These are phyloP conservation scores for Pythium oligandrum DNA, from an alignment of 352 stramenopile species.

Conservation along the genomic window DNA sequence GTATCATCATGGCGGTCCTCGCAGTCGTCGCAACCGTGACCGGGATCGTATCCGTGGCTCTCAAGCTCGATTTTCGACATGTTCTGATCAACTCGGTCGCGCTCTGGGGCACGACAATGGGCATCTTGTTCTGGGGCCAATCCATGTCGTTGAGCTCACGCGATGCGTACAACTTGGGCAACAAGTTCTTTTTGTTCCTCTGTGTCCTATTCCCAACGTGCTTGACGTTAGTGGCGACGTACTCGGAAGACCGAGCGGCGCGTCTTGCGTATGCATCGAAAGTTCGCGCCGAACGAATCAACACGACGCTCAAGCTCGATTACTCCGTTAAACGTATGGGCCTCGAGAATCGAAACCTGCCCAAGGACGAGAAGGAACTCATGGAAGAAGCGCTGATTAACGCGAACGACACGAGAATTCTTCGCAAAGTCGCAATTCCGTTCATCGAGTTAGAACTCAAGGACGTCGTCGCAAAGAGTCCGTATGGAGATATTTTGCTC, in stretches of 20 bases:
- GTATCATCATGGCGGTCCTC: constrained; percentile 59
- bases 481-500: constrained; percentile 57
- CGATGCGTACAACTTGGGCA: constrained; percentile 32
- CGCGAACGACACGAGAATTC: constrained; percentile 42
- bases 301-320: constrained; percentile 77
- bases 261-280: constrained; percentile 72
- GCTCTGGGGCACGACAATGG: constrained; percentile 56
- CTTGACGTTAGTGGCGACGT: constrained; percentile 65
- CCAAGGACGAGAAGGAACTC: constrained; percentile 48
- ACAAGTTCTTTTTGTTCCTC: constrained; percentile 55
- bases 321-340: constrained; percentile 67
- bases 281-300: constrained; percentile 70
- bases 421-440: constrained; percentile 70
- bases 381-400: constrained; percentile 43
- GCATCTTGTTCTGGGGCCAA: constrained; percentile 33
- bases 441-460: constrained; percentile 72
- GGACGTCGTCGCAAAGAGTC: constrained; percentile 65
- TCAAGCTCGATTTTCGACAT: constrained; percentile 79
- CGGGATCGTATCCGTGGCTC: constrained; percentile 60
- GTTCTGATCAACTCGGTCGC: constrained; percentile 48
- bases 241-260: constrained; percentile 65
- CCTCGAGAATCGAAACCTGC: constrained; percentile 61
- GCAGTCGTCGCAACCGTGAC: constrained; percentile 49
- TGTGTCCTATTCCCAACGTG: constrained; percentile 59
- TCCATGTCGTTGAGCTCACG: constrained; percentile 50